Evolutionary conservation across 768 basidiomycete genomes (phyloP), one percentile per base, ranked within the genome.

Genomic region (Hygrocybe coccinea): DNA sequence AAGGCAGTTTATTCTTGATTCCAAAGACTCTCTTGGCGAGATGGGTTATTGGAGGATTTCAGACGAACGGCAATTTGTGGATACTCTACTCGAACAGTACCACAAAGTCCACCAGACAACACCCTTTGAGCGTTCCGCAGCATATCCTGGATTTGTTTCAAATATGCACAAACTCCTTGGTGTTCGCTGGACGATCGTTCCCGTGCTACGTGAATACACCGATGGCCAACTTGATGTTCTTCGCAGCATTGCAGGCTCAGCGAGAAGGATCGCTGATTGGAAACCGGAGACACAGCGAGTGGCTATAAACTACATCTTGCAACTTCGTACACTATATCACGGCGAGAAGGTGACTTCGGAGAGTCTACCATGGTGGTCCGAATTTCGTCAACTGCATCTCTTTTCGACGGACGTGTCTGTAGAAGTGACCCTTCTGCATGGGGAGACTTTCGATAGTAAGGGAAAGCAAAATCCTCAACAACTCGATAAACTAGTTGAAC

Each of bases 21-120:
- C 56, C 24, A 49, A 62, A 41, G 53, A 48, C 33, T 29, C 29
- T 29, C 25, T 44, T 49, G 35, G 49, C 34, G 49, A 57, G 19
- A 54, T 51, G 21, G 60, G 60, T 24, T 59, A 45, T 46, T 62
- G 58, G 56, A 54, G 60, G 48, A 57, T 62, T 50, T 58, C 44
- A 39, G 60, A 62, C 39, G 60, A 59, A 56, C 52, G n/a, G 11
- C 51, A 50, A n/a, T 62, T 56, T 19, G 58, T 62, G 48, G 53
- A 62, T 15, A 51, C 50, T 22, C 54, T 62, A 49, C 54, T 57
- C 46, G 21, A 22, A 33, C 58, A 57, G 34, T 54, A 57, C 43
- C 55, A 62, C 37, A 57, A 59, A 46, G 51, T 55, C 53, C 59
- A 54, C 48, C 55, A 45, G 46, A 43, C 45, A 4, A 52, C 50